phyloP scores from a whole-genome alignment of 176 grass and related monocot genomes.

The Miscanthus lutarioriparius region DNA sequence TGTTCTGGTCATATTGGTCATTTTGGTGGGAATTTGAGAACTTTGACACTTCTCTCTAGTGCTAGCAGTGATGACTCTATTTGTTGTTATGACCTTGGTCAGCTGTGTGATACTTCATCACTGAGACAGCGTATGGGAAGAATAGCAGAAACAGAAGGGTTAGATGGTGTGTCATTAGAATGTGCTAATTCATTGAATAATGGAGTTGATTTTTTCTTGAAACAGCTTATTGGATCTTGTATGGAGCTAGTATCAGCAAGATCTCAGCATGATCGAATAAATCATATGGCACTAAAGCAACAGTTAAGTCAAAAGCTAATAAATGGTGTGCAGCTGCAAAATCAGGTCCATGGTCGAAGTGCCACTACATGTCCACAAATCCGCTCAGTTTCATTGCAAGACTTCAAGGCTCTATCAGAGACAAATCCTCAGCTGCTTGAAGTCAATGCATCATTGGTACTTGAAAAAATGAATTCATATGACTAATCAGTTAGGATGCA shows the following conservation, averaged over 20 bases:
- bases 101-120: slow-evolving; percentile 46
- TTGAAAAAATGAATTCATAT: slow-evolving; percentile 4
- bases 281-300: background rate
- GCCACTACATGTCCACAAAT: slow-evolving; percentile 1
- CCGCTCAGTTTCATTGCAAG: slow-evolving; percentile 18
- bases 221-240: slow-evolving; percentile 58
- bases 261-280: slow-evolving; percentile 25
- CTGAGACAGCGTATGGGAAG: slow-evolving; percentile 58
- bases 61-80: slow-evolving; percentile 23
- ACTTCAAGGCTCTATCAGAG: background rate
- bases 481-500: background rate
- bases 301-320: slow-evolving; percentile 19
- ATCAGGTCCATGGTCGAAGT: slow-evolving; percentile 1
- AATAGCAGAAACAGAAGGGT: slow-evolving; percentile 56
- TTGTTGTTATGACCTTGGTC: slow-evolving; percentile 32
- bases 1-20: slow-evolving; percentile 45
- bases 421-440: slow-evolving; percentile 16
- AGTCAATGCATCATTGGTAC: slow-evolving; percentile 13
- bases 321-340: background rate
- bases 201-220: slow-evolving; percentile 58
- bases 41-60: slow-evolving; percentile 13
- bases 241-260: slow-evolving; percentile 40
- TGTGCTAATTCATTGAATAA: slow-evolving; percentile 64
- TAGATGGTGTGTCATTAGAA: slow-evolving; percentile 54
- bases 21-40: slow-evolving; percentile 41